A percentile compares a stretch with the other conserved stretches of the same genome.
Evolutionary conservation across 306 rosid species (phyloP).

Genomic region (Fragaria vesca): DNA sequence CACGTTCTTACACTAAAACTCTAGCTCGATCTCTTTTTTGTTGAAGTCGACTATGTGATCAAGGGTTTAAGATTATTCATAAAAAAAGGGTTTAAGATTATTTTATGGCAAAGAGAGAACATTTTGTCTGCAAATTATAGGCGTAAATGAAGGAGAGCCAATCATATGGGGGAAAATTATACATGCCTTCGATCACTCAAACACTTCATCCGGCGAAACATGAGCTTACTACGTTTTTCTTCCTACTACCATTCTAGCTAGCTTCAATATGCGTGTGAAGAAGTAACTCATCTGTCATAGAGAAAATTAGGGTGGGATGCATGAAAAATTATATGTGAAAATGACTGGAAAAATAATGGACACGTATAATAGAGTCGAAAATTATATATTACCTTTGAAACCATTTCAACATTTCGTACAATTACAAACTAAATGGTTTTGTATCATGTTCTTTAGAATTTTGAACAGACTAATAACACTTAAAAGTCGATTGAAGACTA

Average conservation of each 20-base stretch:
- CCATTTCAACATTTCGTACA: too few relatives aligned
- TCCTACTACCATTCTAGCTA: neutral
- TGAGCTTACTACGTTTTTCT: neutral
- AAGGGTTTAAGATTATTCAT: neutral
- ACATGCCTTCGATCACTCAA: neutral
- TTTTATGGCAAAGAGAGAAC: neutral
- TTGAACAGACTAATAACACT: too few relatives aligned
- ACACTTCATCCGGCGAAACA: conserved; percentile 21
- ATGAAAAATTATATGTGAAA: neutral
- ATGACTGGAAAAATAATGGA: neutral
- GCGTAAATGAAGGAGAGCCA: conserved; percentile 24
- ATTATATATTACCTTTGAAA: too few relatives aligned
- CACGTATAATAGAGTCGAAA: too few relatives aligned
- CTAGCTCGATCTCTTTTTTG: neutral
- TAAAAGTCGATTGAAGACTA: too few relatives aligned
- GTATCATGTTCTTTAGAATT: too few relatives aligned
- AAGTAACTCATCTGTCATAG: neutral
- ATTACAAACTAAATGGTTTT: too few relatives aligned
- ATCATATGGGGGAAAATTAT: neutral
- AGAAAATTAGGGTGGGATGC: neutral
- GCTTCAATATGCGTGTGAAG: neutral
- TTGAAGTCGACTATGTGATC: neutral
- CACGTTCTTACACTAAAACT: neutral
- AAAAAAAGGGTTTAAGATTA: neutral
- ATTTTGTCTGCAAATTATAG: conserved; percentile 14